Conservation (phyloP, 2,329 filamentous ascomycete genomes). For the Scopulariopsis brevicaulis region DNA sequence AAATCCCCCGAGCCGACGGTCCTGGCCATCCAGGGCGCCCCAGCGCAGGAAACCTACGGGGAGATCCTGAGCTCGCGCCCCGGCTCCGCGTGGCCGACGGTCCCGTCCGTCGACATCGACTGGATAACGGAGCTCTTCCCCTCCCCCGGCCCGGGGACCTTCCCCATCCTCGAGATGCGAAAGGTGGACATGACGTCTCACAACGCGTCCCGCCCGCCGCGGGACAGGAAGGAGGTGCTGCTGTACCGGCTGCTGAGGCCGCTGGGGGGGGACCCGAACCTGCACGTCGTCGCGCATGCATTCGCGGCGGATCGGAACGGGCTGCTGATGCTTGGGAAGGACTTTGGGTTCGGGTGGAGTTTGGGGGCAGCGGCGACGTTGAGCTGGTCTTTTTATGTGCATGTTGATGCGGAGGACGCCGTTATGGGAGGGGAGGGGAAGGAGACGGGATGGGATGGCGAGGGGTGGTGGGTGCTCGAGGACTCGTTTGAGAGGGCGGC, state of each 20-base stretch:
- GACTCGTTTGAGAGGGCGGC: conserved; percentile 33
- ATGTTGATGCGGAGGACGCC: conserved; percentile 34
- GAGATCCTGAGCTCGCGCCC: conserved; percentile 23
- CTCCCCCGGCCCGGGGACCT: conserved; percentile 22
- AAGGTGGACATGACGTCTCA: conserved; percentile 39
- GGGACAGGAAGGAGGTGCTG: conserved; percentile 35
- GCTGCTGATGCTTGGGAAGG: conserved; percentile 36
- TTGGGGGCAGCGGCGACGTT: conserved; percentile 31
- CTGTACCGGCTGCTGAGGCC: conserved; percentile 35
- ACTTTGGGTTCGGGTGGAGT: conserved; percentile 31
- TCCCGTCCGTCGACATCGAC: conserved; percentile 34
- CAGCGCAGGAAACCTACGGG: conserved; percentile 24
- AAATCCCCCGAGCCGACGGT: conserved; percentile 23
- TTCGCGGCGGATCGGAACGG: conserved; percentile 43
- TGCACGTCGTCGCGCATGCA: conserved; percentile 35
- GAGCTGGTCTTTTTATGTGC: conserved; percentile 40
- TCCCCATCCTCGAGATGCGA: conserved; percentile 39
- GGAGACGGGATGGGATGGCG: conserved; percentile 12
- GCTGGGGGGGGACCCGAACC: conserved; percentile 26
- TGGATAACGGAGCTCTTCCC: conserved; percentile 22
- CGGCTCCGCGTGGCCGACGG: conserved; percentile 29
- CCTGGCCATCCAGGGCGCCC: not conserved
- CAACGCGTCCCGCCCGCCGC: conserved; percentile 27
- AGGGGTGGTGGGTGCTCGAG: conserved; percentile 44
- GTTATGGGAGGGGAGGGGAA: conserved; percentile 22